These are phyloP conservation scores for Clavispora vitiphila DNA, from an alignment of 805 yeast species.

Conservation along the genomic window DNA sequence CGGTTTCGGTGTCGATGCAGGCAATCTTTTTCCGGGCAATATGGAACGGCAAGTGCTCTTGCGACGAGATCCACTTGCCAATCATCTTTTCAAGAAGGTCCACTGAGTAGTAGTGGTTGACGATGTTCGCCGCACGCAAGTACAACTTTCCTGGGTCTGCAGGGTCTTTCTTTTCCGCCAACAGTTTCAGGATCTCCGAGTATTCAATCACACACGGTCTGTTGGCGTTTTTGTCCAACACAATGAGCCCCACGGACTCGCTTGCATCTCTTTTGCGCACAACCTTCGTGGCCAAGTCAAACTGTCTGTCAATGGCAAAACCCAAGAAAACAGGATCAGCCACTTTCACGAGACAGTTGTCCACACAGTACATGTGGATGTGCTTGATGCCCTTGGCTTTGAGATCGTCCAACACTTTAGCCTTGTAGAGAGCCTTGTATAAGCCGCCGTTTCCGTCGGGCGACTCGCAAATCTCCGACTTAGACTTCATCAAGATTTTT, in stretches of 20 bases:
- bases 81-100: conserved; percentile 57
- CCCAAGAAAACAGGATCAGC: conserved; percentile 93
- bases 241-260: conserved; percentile 92
- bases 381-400: conserved; percentile 68
- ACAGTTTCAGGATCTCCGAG: conserved; percentile 75
- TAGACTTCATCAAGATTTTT: conserved; percentile 59
- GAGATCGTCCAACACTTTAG: conserved; percentile 67
- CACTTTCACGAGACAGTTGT: conserved; percentile 83
- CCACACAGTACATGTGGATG: conserved; percentile 95
- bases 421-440: conserved; percentile 71
- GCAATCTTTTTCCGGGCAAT: conserved; percentile 89
- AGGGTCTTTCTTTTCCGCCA: conserved; percentile 62
- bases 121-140: conserved; percentile 93
- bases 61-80: conserved; percentile 66
- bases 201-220: conserved; percentile 92
- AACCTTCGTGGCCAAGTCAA: conserved; percentile 84
- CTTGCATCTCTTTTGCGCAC: conserved; percentile 86
- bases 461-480: conserved; percentile 61
- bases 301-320: conserved; percentile 62
- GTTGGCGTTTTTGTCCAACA: conserved; percentile 49
- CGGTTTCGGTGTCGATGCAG: conserved; percentile 42
- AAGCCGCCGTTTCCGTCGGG: conserved; percentile 99
- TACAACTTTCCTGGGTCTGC: conserved; percentile 49
- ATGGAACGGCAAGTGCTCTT: conserved; percentile 79
- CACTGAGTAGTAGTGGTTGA: conserved; percentile 90